phyloP scores from a whole-genome alignment of 2,329 filamentous ascomycete species.

The Scolecobasidium constrictum region DNA sequence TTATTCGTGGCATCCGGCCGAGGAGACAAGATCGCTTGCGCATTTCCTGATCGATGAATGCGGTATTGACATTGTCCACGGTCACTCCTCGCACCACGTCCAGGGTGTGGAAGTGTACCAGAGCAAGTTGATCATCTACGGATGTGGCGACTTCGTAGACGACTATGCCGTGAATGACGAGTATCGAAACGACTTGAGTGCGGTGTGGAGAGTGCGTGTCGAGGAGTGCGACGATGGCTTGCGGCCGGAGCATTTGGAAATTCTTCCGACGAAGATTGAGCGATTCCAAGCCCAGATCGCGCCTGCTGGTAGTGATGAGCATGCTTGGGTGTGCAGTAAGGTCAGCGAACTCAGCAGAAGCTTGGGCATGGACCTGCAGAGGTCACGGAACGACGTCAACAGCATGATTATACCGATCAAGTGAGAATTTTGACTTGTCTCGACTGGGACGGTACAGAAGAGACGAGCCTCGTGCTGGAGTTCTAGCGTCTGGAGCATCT shows the following conservation, averaged over 20 bases:
- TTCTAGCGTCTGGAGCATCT: too few relatives aligned
- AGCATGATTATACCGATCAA: too few relatives aligned
- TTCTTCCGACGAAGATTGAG: constrained; percentile 25
- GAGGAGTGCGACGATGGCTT: constrained; percentile 13
- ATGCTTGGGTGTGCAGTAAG: constrained; percentile 21
- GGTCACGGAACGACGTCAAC: too few relatives aligned
- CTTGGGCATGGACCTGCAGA: too few relatives aligned
- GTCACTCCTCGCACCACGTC: constrained; percentile 30
- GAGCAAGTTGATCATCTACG: constrained; percentile 27
- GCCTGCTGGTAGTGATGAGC: constrained; percentile 19
- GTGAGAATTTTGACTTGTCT: too few relatives aligned
- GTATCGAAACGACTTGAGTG: constrained; percentile 29
- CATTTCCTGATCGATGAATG: constrained; percentile 31
- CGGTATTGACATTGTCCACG: constrained; percentile 30
- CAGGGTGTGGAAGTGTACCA: constrained; percentile 29
- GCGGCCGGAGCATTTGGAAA: neutral
- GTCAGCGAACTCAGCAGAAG: constrained; percentile 20
- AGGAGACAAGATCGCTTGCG: constrained; percentile 22
- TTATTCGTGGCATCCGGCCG: constrained; percentile 24
- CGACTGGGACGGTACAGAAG: too few relatives aligned
- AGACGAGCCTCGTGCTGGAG: too few relatives aligned
- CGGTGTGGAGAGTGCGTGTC: constrained; percentile 26
- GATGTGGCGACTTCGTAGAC: constrained; percentile 33
- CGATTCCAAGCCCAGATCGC: constrained; percentile 23
- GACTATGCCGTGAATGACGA: constrained; percentile 25